These are phyloP conservation scores for Yamadazyma insecticola DNA, from an alignment of 805 yeast species.

Conservation along the genomic window DNA sequence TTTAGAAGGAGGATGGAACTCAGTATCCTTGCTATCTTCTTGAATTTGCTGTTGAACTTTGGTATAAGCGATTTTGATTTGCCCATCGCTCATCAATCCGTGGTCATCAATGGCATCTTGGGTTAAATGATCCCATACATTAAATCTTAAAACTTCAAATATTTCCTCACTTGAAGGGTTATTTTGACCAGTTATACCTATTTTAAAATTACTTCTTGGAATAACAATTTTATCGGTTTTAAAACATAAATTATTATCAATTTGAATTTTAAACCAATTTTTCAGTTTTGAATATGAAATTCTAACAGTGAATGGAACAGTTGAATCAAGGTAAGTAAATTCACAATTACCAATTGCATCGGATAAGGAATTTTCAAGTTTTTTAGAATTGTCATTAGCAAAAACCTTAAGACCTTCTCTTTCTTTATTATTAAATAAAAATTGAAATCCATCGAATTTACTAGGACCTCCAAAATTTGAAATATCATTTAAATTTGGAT, in stretches of 20 bases:
- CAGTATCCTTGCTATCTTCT: constrained; percentile 1
- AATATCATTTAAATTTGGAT: constrained; percentile 13
- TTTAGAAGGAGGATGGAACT: constrained; percentile 13
- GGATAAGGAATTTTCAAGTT: constrained; percentile 21
- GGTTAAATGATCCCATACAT: constrained; percentile 49
- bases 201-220: constrained; percentile 35
- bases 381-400: constrained; percentile 53
- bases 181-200: constrained; percentile 51
- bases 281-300: constrained; percentile 48
- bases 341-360: constrained; percentile 51
- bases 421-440: constrained; percentile 48
- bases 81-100: constrained; percentile 41
- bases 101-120: constrained; percentile 57
- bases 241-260: constrained; percentile 68
- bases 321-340: constrained; percentile 59
- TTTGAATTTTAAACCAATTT: constrained; percentile 55
- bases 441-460: constrained; percentile 58
- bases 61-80: constrained; percentile 29
- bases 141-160: constrained; percentile 60
- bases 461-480: constrained; percentile 49
- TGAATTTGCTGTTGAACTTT: constrained; percentile 11
- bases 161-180: constrained; percentile 41
- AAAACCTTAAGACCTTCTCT: constrained; percentile 54
- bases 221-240: constrained; percentile 54
- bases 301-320: constrained; percentile 68